Evolutionary conservation across 108 stramenopile species (phyloP).

Genomic region (Skeletonema potamos): DNA sequence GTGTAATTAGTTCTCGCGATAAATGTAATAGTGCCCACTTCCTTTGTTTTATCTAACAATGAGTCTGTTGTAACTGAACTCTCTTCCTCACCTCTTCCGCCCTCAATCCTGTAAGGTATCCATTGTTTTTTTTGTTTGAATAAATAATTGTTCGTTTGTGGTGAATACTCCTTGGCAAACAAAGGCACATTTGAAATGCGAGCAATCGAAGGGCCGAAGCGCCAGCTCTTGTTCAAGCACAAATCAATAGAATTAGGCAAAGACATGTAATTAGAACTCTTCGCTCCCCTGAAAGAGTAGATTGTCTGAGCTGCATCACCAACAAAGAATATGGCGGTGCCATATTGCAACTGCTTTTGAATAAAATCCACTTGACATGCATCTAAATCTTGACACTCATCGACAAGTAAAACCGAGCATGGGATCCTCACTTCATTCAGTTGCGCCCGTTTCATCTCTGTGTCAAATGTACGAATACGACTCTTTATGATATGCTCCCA

Average conservation of each 20-base stretch:
- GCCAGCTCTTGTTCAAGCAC: conserved; percentile 31
- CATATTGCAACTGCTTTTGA: conserved; percentile 21
- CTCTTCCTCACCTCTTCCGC: conserved; percentile 24
- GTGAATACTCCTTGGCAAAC: conserved; percentile 34
- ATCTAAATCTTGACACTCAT: conserved; percentile 51
- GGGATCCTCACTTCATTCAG: conserved; percentile 24
- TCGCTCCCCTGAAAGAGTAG: conserved; percentile 55
- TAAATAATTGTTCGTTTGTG: conserved; percentile 25
- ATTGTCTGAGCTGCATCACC: conserved; percentile 55
- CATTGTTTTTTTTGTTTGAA: conserved; percentile 5
- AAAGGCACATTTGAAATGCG: conserved; percentile 34
- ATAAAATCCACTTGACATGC: conserved; percentile 38
- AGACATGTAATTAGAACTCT: conserved; percentile 24
- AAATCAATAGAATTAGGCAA: conserved; percentile 11
- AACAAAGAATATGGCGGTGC: conserved; percentile 42
- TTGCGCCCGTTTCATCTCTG: conserved; percentile 35
- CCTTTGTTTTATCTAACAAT: conserved; percentile 6
- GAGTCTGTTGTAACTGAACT: conserved; percentile 5
- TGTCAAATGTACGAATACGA: conserved; percentile 25
- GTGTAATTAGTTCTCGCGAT: conserved; percentile 17
- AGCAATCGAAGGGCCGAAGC: conserved; percentile 53
- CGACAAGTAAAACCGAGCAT: conserved; percentile 37
- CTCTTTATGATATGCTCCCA: conserved; percentile 17
- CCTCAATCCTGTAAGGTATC: conserved; percentile 32
- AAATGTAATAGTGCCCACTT: conserved; percentile 17